Base-by-base conservation (phyloP, 2,329 filamentous ascomycete species). In the Colletotrichum musae region DNA sequence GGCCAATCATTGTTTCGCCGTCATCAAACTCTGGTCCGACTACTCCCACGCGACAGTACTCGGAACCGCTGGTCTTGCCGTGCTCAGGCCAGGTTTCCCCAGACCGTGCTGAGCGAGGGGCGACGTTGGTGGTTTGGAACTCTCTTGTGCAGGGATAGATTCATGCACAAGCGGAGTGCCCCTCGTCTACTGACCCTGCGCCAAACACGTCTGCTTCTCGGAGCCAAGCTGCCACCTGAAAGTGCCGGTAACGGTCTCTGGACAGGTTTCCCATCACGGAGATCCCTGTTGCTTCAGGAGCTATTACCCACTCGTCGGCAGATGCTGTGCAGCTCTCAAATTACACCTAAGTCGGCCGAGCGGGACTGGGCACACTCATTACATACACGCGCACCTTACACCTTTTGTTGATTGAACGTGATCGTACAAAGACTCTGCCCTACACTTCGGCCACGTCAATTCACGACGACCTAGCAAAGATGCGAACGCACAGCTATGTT, bases 151-250 rank as follows among this genome's bases (percentile, higher is more conserved):
- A 13, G 13, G 39, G n/a, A 24, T 21, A 28, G 39, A 56, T 56
- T 56, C 28, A 56, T 56, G 53, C 32, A 24, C 16, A 56, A 32
- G 53, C 39, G 53, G 53, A 24, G 4, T 18, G 36, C 26, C 24
- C 18, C 53, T 21, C 28, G 32, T 57, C 53, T 36, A 32, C 16
- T 41, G 36, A 57, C 41, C 53, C 32, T 28, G 32, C 21, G 24
- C 45, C 2, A 32, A 10, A 36, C 28, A 21, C 21, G 10, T 43
- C 13, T 15, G 41, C 10, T 10, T 36, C 10, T 36, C 41, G 5
- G 5, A 43, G 53, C n/a, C 32, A 43, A 57, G 53, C 53, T 57
- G 53, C 53, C 39, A 15, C 10, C 53, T 41, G 53, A 41, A 36
- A 9, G 7, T 10, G 32, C 9, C 32, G 5, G 32, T 2, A 36